These are phyloP conservation scores for Blepharisma japonicum DNA, from an alignment of 73 alveolate species.

Conservation along the genomic window DNA sequence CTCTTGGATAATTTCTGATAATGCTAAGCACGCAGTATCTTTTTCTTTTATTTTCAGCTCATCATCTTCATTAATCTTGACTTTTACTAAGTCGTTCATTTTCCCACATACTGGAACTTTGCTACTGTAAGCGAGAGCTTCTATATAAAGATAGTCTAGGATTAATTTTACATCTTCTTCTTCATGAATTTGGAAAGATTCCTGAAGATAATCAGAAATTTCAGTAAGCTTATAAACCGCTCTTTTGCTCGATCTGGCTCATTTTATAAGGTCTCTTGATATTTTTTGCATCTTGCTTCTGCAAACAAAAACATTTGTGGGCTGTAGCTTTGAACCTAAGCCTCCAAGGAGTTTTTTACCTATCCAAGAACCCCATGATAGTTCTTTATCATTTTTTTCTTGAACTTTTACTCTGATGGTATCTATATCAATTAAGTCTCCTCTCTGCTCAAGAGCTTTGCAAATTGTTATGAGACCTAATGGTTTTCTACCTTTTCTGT, in stretches of 20 bases:
- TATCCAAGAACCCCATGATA: neutral
- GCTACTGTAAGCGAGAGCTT: no score
- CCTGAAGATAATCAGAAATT: no score
- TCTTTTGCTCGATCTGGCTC: neutral
- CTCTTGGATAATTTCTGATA: neutral
- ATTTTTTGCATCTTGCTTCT: neutral
- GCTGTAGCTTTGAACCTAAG: neutral
- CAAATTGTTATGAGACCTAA: neutral
- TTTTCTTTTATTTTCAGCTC: neutral
- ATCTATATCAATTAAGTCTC: neutral
- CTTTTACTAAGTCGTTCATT: neutral
- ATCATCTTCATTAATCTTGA: neutral
- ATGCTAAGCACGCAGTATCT: neutral
- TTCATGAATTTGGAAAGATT: no score
- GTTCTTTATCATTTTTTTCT: neutral
- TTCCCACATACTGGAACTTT: no score
- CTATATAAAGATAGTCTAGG: no score
- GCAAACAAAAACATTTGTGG: neutral
- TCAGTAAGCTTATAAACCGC: no score
- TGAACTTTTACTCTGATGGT: neutral
- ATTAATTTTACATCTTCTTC: no score
- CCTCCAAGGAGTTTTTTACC: neutral
- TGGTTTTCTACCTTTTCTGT: neutral
- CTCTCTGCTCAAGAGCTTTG: conserved; percentile 1
- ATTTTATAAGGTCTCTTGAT: neutral